Evolutionary conservation across 352 stramenopile genomes (phyloP).

Genomic region (Phytophthora capsici): DNA sequence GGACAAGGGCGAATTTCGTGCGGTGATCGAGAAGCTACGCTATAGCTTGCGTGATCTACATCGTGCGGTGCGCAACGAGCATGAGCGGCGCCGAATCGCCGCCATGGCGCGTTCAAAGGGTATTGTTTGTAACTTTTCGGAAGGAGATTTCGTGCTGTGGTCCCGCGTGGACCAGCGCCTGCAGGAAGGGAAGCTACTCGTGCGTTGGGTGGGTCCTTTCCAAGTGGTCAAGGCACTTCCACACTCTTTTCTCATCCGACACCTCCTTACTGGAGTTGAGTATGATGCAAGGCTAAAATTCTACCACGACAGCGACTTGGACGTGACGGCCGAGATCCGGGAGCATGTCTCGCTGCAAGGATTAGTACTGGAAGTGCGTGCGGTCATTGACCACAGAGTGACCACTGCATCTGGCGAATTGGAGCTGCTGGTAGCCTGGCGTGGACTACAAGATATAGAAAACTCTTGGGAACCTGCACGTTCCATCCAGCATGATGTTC

Average conservation of each 20-base stretch:
- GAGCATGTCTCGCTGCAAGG: constrained; percentile 9
- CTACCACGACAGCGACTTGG: constrained; percentile 7
- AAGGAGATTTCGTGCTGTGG: constrained; percentile 14
- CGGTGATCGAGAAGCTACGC: background rate
- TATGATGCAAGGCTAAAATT: constrained; percentile 19
- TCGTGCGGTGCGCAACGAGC: background rate
- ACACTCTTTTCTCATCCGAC: constrained; percentile 22
- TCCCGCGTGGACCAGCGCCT: constrained; percentile 15
- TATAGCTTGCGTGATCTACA: background rate
- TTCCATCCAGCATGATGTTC: constrained; percentile 15
- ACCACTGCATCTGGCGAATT: constrained; percentile 1
- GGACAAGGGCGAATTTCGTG: background rate
- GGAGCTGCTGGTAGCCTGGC: constrained; percentile 14
- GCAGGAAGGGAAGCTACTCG: constrained; percentile 6
- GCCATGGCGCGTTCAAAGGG: constrained; percentile 16
- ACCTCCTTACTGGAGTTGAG: constrained; percentile 11
- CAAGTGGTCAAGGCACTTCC: constrained; percentile 5
- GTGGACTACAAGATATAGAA: constrained; percentile 14
- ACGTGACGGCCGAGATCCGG: constrained; percentile 15
- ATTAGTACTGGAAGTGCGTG: constrained; percentile 7
- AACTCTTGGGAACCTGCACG: constrained; percentile 16
- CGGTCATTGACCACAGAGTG: background rate
- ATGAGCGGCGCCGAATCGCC: background rate
- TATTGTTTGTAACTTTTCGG: constrained; percentile 17
- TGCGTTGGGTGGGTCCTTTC: constrained; percentile 13